Base-by-base conservation (phyloP, 306 rosid species). In the Quercus gilva region DNA sequence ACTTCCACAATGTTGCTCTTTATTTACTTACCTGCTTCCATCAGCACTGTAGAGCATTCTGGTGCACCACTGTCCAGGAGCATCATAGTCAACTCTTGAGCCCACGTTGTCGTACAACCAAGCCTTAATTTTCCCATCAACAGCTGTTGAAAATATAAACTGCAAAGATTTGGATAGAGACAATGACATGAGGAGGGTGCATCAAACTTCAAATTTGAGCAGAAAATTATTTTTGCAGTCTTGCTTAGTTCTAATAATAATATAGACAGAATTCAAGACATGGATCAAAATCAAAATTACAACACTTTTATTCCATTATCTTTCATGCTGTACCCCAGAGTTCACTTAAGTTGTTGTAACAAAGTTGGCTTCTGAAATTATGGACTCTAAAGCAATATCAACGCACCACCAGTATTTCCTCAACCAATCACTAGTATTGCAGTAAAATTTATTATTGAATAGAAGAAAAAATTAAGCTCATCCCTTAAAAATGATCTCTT, bases 81-180 rank as follows among this genome's bases (percentile, higher is more conserved):
- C 95, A 85, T 94, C 89, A 73, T 92, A 94, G 83, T 89, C 95
- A 86, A 90, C 97, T 86, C 94, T 87, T 60, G 97, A 89, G 72
- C 97, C 98, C 89, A 78, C 26, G 80, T 87, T 86, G 83, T 91
- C 94, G 5, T 94, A 94, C 70, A 94, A 74, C 98, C 97, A 94
- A 33, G 95, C 97, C 88, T 91, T 91, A 85, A 91, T 94, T 86
- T 91, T 94, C 53, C 98, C 98, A 80, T 94, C 97, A 76, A 84
- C 67, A 70, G 97, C 94, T 63, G 94, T 94, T 78, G 98, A 94
- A 86, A 89, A 91, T 87, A 94, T 88, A 84, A 90, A 91, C 98
- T 94, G 91, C 80, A 76, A 85, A 84, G 20, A 67, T 31, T 18
- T 28, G 52, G 51, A 67, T 33, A 35, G 72, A 67, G 37, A 33